Evolutionary conservation across 192 early-diverging fungal genomes (phyloP).

Genomic region (Linnemannia zychae): DNA sequence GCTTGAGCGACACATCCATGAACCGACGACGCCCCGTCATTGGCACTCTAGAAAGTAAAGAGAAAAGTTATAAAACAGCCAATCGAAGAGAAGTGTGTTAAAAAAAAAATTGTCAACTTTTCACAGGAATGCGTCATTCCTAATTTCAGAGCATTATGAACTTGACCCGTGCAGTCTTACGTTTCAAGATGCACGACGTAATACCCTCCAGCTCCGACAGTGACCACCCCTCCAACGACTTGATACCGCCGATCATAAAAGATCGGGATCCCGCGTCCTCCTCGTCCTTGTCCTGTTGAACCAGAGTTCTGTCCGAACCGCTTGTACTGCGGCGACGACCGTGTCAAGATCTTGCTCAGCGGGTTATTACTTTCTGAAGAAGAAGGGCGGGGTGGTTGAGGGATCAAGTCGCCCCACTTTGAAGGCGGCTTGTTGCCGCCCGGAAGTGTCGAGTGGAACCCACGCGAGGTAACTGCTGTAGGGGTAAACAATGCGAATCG

Average conservation of each 20-base stretch:
- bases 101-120: neutral
- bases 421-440: constrained; percentile 21
- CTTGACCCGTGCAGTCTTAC: no score
- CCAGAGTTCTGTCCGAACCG: constrained; percentile 37
- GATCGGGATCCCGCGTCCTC: constrained; percentile 19
- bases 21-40: constrained; percentile 77
- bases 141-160: no score
- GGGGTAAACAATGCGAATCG: neutral
- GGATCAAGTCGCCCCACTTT: constrained; percentile 43
- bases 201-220: constrained; percentile 64
- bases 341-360: constrained; percentile 14
- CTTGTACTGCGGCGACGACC: constrained; percentile 34
- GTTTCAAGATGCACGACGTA: constrained; percentile 81
- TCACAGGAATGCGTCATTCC: neutral
- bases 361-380: constrained; percentile 8
- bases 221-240: constrained; percentile 28
- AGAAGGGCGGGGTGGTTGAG: constrained; percentile 9
- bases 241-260: constrained; percentile 38
- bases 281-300: neutral
- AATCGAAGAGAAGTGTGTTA: no score
- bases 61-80: neutral
- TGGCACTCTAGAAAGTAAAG: constrained; percentile 62
- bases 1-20: constrained; percentile 70
- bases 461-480: constrained; percentile 15
- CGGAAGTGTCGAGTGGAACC: constrained; percentile 19